Base-by-base conservation (phyloP, 1,139 yeast species). In the Yamadazyma songkhlaensis region DNA sequence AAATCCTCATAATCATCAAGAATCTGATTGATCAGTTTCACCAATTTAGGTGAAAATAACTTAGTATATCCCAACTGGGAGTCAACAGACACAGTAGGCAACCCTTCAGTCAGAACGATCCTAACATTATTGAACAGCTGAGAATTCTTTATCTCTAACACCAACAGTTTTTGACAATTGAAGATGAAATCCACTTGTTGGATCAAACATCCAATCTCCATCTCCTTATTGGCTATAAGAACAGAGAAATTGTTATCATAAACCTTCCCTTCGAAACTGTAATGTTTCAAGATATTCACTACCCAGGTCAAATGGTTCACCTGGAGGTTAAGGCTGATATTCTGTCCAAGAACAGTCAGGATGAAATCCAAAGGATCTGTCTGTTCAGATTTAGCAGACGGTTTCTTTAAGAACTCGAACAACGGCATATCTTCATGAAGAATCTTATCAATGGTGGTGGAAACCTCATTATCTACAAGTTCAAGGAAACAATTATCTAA, bases 51-150 rank as follows among this genome's bases (percentile, higher is more conserved):
- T 4, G 56, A 39, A 24, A 54, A 53, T 4, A 64, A 39, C 40
- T 68, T 67, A 6, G 68, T 54, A 40, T 59, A 64, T 1, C 72
- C 73, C 21, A 63, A 42, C n/a, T 57, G 54, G 3, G 57, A 42
- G 8, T 50, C 51, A 0, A 55, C 39, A 0, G 49, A 42, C 1
- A 48, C 29, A 1, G 59, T 36, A 28, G 64, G 49, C 26, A 44
- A 38, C 10, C 51, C 35, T 3, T 50, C 48, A 4, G 40, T 25
- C 2, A 45, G 39, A 2, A 43, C 38, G 12, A 59, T 25, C 29
- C 54, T 55, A n/a, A 57, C 34, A 9, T 45, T 45, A 9, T 58
- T 51, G 12, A 46, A 44, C 25, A 64, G 44, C 10, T 64, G 62
- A 3, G 71, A 62, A 33, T 59, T 57, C 38, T 65, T 67, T 2